These are phyloP conservation scores for Endothia cerciana DNA, from an alignment of 2,329 filamentous ascomycete genomes.

Conservation along the genomic window DNA sequence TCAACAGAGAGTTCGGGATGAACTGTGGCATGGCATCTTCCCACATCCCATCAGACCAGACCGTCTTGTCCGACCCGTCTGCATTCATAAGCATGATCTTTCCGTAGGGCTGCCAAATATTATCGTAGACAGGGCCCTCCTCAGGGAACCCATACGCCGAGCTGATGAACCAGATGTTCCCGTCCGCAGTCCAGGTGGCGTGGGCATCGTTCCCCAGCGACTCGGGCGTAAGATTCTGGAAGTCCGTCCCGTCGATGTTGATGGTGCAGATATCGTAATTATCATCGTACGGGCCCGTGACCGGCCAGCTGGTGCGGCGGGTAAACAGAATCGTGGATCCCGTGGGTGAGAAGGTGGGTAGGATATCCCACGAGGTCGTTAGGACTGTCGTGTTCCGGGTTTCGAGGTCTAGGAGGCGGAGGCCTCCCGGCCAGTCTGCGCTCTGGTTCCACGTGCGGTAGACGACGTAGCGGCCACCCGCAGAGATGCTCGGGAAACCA, in stretches of 20 bases:
- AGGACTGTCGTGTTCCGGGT: constrained; percentile 33
- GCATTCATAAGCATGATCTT: constrained; percentile 48
- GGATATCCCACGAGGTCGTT: constrained; percentile 43
- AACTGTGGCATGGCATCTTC: constrained; percentile 38
- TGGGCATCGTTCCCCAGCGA: constrained; percentile 47
- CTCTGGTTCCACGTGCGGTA: constrained; percentile 36
- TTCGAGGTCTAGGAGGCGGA: constrained; percentile 39
- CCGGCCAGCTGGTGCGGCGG: constrained; percentile 35
- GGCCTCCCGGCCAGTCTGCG: constrained; percentile 33
- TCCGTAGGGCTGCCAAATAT: constrained; percentile 49
- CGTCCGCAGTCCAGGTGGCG: constrained; percentile 47
- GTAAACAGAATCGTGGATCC: constrained; percentile 45
- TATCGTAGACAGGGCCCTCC: constrained; percentile 44
- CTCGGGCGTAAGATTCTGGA: constrained; percentile 38
- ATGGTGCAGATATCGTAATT: constrained; percentile 48
- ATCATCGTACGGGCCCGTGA: constrained; percentile 14
- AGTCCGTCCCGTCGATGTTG: constrained; percentile 42
- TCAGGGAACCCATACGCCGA: constrained; percentile 48
- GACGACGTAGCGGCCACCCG: constrained; percentile 41
- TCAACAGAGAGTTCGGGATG: constrained; percentile 13
- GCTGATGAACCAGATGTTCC: constrained; percentile 44
- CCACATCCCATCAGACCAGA: constrained; percentile 38
- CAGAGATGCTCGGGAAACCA: constrained; percentile 45
- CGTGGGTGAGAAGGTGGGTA: constrained; percentile 43
- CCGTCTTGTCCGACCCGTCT: constrained; percentile 40